These are phyloP conservation scores for Eustoma russellianum DNA, from an alignment of 257 asterid genomes.

Conservation along the genomic window DNA sequence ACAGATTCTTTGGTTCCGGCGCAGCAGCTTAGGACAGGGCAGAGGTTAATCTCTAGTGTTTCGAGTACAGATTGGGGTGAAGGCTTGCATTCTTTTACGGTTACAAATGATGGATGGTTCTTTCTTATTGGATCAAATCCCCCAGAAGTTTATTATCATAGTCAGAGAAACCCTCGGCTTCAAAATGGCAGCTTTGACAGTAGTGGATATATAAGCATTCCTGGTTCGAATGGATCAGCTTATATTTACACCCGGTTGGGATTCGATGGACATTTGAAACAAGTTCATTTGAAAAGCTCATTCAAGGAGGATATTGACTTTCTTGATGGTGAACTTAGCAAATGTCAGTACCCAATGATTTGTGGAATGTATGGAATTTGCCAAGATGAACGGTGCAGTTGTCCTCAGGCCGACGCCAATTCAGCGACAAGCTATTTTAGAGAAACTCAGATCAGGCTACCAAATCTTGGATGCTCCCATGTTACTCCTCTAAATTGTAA, in stretches of 20 bases:
- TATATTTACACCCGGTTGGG: not conserved
- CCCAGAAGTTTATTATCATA: slow-evolving; percentile 7
- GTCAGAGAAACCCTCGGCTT: slow-evolving; percentile 11
- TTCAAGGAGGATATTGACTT: not conserved
- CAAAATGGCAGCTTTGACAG: slow-evolving; percentile 17
- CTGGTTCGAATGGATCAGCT: no score
- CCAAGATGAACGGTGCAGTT: slow-evolving; percentile 28
- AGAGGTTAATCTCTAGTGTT: slow-evolving; percentile 14
- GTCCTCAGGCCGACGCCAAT: slow-evolving; percentile 24
- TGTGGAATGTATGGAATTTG: slow-evolving; percentile 40
- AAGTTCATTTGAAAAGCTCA: not conserved
- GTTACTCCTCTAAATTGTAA: slow-evolving; percentile 17
- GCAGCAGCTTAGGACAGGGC: slow-evolving; percentile 10
- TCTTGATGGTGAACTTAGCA: not conserved
- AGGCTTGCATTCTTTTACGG: slow-evolving; percentile 6
- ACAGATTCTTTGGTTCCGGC: slow-evolving; percentile 17
- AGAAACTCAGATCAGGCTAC: slow-evolving; percentile 14
- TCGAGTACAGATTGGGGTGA: slow-evolving; percentile 9
- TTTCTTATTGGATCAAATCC: slow-evolving; percentile 14
- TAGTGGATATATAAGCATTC: no score
- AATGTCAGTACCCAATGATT: slow-evolving; percentile 7
- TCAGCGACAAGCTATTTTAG: slow-evolving; percentile 14
- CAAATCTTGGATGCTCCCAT: slow-evolving; percentile 36
- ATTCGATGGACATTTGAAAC: slow-evolving; percentile 4
- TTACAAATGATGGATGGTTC: slow-evolving; percentile 3